Evolutionary conservation across 164 flowering plant species (phyloP), one percentile per base, ranked within the genome.

Genomic region (Vitis rotundifolia): DNA sequence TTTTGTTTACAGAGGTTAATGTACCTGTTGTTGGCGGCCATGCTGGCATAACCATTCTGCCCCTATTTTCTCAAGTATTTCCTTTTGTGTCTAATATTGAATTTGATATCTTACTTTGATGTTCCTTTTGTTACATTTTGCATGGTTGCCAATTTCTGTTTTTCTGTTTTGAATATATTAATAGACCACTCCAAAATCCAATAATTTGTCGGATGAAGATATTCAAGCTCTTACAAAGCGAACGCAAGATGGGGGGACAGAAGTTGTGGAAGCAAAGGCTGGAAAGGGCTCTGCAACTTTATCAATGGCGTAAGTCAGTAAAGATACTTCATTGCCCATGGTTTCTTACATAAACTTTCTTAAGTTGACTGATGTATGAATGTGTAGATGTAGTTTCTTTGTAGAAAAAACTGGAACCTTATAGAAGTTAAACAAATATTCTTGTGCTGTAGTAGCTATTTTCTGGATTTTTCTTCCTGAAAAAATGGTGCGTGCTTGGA

Each of bases 1-100:
- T 50, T 62, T 44, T 75, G 18, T 37, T 70, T 75, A 59, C 93
- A 92, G 99, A 80, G 57, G 95, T 93, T 50, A 85, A 90, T 81
- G 92, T 95, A 6, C 99, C 99, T 8, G 99, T 95, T 76, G 87
- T 95, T 72, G 99, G 99, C 71, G 99, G 99, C 56, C 99, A 95
- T 77, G 99, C 99, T 61, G 99, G 99, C 47, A 73, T 93, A 16
- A 95, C 99, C 70, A 95, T 95, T 70, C 94, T 95, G 15, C 99
- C 99, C 37, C 84, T 95, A 48, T 93, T 95, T 76, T 95, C 98
- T 59, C 98, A 95, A 70, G 99, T 93, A 85, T 15, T 44, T 26
- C 29, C 2, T 37, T 15, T 16, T 11, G 11, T 28, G 55, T 52
- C 29, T 53, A 49, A 55, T 5, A 47, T 31, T 64, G 8, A 19